These are phyloP conservation scores for Marsdenia floribunda DNA, from an alignment of 257 asterid species.

Conservation along the genomic window DNA sequence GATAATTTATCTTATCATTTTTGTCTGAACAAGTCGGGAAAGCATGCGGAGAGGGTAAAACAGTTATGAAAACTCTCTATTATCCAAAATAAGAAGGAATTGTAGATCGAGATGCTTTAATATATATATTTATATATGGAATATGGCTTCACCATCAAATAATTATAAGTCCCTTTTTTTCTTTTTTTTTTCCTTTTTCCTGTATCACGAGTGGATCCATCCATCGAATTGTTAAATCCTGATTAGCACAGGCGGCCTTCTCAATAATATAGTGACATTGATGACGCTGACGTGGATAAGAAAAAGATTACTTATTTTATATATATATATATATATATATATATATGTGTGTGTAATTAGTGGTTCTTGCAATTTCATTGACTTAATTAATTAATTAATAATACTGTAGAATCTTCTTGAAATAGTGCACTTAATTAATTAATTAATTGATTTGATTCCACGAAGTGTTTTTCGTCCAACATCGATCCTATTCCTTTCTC, in stretches of 20 bases:
- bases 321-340: no score
- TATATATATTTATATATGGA: no score
- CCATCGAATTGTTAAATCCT: not conserved
- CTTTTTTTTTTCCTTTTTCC: not conserved
- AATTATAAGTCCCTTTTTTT: no score
- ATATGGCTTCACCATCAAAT: not conserved
- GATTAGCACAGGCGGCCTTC: not conserved
- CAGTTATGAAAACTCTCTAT: not conserved
- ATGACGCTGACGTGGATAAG: slow-evolving; percentile 1
- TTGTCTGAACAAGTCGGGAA: no score
- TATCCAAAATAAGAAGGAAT: not conserved
- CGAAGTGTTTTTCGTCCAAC: slow-evolving; percentile 1
- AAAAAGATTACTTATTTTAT: no score
- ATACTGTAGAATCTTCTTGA: not conserved
- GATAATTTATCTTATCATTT: no score
- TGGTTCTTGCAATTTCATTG: slow-evolving; percentile 1
- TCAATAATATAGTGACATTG: not conserved
- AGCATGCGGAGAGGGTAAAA: no score
- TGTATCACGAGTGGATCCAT: not conserved
- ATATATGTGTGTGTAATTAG: no score
- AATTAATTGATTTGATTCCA: not conserved
- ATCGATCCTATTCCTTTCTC: not conserved
- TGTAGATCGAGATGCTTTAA: no score
- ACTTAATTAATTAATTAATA: not conserved
- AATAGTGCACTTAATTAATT: slow-evolving; percentile 3